Conservation (phyloP, 371 early-diverging fungal species). For the Umbelopsis sp. region DNA sequence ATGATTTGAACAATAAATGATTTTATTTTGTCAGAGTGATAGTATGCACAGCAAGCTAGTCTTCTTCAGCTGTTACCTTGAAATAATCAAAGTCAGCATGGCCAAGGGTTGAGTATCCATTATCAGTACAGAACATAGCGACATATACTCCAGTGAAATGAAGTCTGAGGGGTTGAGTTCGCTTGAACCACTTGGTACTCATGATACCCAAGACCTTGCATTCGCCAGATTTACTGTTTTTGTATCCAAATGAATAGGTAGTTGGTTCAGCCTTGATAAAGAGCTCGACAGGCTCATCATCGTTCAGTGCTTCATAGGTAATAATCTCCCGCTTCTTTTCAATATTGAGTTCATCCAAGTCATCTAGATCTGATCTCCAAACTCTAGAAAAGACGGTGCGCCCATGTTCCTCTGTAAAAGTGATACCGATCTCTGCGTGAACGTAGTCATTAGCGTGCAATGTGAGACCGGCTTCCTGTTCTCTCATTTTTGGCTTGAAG, state of each 20-base stretch:
- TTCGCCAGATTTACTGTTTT: not conserved
- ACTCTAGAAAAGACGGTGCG: not conserved
- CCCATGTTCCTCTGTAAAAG: not conserved
- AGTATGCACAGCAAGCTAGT: not conserved
- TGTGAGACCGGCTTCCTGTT: slow-evolving; percentile 16
- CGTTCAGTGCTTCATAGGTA: not conserved
- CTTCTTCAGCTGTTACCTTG: not conserved
- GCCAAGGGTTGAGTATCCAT: not conserved
- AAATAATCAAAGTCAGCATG: slow-evolving; percentile 9
- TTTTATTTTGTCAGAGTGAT: not conserved
- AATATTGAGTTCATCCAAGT: slow-evolving; percentile 6
- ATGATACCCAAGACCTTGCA: not conserved
- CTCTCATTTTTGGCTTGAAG: not conserved
- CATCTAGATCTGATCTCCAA: slow-evolving; percentile 15
- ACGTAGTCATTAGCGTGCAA: slow-evolving; percentile 7
- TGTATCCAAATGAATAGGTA: slow-evolving; percentile 3
- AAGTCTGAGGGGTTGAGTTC: not conserved
- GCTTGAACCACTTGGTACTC: slow-evolving; percentile 16
- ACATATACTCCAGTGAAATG: slow-evolving; percentile 12
- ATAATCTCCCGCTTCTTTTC: not conserved
- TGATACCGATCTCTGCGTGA: slow-evolving; percentile 10
- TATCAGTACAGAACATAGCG: slow-evolving; percentile 10
- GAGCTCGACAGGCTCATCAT: slow-evolving; percentile 19
- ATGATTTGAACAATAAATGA: not conserved
- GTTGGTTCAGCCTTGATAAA: not conserved